phyloP scores from a whole-genome alignment of 148 eudicot species.

The Linanthus parryae region DNA sequence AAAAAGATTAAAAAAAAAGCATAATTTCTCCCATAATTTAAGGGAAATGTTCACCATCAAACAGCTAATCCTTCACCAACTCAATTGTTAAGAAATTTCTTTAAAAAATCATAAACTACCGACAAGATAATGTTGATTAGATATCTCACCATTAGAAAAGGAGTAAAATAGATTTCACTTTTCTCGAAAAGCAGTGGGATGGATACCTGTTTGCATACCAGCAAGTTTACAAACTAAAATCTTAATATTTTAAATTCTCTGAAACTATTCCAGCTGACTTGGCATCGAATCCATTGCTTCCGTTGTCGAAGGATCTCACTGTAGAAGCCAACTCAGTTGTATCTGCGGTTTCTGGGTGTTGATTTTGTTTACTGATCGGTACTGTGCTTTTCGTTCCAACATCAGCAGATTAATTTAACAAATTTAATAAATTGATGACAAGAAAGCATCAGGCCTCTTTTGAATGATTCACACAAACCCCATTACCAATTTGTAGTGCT shows the following conservation, averaged over 20 bases:
- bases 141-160: not conserved
- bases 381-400: no score
- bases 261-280: not conserved
- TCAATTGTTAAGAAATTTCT: not conserved
- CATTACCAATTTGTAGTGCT: no score
- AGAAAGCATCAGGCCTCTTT: no score
- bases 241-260: not conserved
- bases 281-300: not conserved
- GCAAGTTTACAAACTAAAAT: not conserved
- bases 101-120: not conserved
- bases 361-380: no score
- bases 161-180: not conserved
- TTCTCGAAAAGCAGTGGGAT: constrained; percentile 4
- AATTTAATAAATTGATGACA: no score
- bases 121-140: constrained; percentile 14
- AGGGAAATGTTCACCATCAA: constrained; percentile 4
- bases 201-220: not conserved
- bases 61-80: constrained; percentile 10
- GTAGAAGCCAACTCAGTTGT: not conserved
- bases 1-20: no score
- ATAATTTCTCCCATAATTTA: constrained; percentile 7
- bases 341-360: no score
- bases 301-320: not conserved
- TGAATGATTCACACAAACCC: no score
- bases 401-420: no score